A percentile compares a stretch with the other conserved stretches of the same genome.
These are phyloP conservation scores for Hysterium pulicare DNA, from an alignment of 2,329 filamentous ascomycete species.

Conservation along the genomic window DNA sequence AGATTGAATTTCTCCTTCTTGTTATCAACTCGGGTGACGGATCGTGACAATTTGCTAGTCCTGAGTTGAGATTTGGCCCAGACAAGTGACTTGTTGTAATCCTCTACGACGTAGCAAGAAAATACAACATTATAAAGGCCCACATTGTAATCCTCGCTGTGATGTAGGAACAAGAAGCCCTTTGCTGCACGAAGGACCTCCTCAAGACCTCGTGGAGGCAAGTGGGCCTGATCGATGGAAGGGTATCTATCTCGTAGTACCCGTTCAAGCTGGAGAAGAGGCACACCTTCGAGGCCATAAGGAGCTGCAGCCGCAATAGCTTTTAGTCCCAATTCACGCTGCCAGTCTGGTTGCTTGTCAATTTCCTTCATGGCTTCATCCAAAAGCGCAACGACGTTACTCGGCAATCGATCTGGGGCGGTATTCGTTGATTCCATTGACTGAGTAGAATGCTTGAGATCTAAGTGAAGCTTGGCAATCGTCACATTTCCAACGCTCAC, in stretches of 20 bases:
- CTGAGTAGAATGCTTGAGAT: background rate
- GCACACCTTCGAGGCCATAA: background rate
- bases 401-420: constrained; percentile 2
- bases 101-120: background rate
- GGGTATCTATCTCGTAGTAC: background rate
- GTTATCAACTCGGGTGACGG: no score
- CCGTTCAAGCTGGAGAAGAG: background rate
- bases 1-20: no score
- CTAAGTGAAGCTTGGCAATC: background rate
- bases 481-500: background rate
- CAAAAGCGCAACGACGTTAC: constrained; percentile 3
- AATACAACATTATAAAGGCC: background rate
- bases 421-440: background rate
- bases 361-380: constrained; percentile 1
- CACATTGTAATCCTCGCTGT: background rate
- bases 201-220: background rate
- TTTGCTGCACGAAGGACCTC: background rate
- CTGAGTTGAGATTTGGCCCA: background rate
- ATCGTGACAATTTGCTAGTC: no score
- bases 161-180: background rate
- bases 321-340: constrained; percentile 2
- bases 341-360: background rate
- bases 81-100: background rate
- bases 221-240: no score
- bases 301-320: constrained; percentile 4